Evolutionary conservation across 2,329 filamentous ascomycete genomes (phyloP).

Genomic region (Apiospora kogelbergensis): DNA sequence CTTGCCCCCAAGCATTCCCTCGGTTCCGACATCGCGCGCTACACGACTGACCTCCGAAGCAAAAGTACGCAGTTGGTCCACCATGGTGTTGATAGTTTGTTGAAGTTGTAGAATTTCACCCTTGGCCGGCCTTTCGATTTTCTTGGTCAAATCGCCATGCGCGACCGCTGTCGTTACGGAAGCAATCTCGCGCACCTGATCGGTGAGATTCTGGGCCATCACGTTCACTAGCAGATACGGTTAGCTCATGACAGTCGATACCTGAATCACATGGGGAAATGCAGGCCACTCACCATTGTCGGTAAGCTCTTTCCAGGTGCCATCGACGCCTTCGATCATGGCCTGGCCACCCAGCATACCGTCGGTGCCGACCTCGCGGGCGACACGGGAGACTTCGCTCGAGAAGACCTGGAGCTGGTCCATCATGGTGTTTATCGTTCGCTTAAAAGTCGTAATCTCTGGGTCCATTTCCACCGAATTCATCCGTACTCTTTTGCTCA

Average conservation of each 20-base stretch:
- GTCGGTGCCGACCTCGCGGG: slow-evolving; percentile 94
- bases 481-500: slow-evolving; percentile 96
- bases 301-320: slow-evolving; percentile 96
- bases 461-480: slow-evolving; percentile 97
- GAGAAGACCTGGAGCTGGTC: slow-evolving; percentile 96
- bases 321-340: slow-evolving; percentile 89
- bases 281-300: slow-evolving; percentile 62
- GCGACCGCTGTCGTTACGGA: slow-evolving; percentile 82
- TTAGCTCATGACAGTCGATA: slow-evolving; percentile 23
- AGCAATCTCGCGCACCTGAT: slow-evolving; percentile 83
- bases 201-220: slow-evolving; percentile 80
- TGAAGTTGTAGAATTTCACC: slow-evolving; percentile 82
- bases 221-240: slow-evolving; percentile 61
- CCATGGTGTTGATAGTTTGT: slow-evolving; percentile 88
- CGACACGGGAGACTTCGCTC: slow-evolving; percentile 91
- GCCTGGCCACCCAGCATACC: slow-evolving; percentile 92
- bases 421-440: slow-evolving; percentile 99
- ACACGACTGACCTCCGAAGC: slow-evolving; percentile 82
- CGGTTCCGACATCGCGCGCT: slow-evolving; percentile 79
- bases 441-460: slow-evolving; percentile 96
- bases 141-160: slow-evolving; percentile 79
- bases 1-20: slow-evolving; percentile 79
- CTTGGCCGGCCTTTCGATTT: slow-evolving; percentile 77
- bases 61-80: slow-evolving; percentile 80
- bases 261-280: background rate